A percentile compares a stretch with the other conserved stretches of the same genome.
Conservation (phyloP, 768 basidiomycete species). For the Lactifluus hygrophoroides region DNA sequence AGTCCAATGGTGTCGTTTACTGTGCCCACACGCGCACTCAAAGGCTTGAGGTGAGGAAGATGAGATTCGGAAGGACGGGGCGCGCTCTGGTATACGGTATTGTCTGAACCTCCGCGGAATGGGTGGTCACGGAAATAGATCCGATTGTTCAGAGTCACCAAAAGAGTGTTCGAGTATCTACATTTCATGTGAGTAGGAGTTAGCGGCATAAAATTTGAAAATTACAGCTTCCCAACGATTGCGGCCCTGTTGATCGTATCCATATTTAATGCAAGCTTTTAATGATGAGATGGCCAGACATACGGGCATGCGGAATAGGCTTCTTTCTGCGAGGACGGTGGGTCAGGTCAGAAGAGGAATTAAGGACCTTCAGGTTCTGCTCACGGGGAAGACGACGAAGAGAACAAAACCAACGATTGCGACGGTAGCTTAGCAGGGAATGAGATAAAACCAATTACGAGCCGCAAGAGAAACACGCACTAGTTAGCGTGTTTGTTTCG, state of each 20-base stretch:
- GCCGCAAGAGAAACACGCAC: not conserved
- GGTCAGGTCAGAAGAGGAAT: not conserved
- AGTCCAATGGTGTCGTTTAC: not conserved
- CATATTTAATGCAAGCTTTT: not conserved
- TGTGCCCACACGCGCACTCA: not conserved
- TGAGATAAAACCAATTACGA: not conserved
- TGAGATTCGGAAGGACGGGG: not conserved
- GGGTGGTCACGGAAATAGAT: constrained; percentile 9
- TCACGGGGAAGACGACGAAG: constrained; percentile 7
- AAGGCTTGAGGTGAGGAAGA: not conserved
- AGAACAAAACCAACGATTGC: constrained; percentile 3
- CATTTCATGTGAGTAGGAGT: not conserved
- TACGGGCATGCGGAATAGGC: constrained; percentile 6
- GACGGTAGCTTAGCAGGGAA: constrained; percentile 1
- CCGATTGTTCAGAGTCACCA: constrained; percentile 22
- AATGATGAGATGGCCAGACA: not conserved
- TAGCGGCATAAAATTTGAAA: not conserved
- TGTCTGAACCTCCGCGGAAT: not conserved
- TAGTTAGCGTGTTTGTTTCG: constrained; percentile 22
- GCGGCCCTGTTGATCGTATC: constrained; percentile 12
- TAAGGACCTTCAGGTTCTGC: not conserved
- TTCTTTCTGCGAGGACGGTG: not conserved
- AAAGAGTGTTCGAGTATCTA: constrained; percentile 23
- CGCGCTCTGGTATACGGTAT: not conserved
- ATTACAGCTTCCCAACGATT: constrained; percentile 21